Evolutionary conservation across 78 protist genomes (phyloP).

Genomic region (Cavenderia fasciculata): DNA sequence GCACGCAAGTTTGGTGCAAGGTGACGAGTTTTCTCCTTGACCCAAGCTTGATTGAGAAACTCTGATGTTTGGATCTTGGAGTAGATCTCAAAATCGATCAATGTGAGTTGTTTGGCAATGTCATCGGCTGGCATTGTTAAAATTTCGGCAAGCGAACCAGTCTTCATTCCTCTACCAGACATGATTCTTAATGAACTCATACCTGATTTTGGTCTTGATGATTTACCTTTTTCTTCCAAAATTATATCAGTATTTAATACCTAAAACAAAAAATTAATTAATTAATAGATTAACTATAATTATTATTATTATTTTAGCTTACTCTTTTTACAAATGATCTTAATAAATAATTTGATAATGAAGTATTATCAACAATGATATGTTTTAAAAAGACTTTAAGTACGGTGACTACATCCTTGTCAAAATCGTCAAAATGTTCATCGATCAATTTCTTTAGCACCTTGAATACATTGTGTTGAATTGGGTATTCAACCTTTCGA

Average conservation of each 20-base stretch:
- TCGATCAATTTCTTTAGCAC: conserved; percentile 64
- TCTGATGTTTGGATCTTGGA: conserved; percentile 75
- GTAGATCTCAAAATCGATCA: conserved; percentile 84
- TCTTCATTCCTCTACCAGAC: conserved; percentile 34
- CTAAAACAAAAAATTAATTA: not conserved
- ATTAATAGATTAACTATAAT: not conserved
- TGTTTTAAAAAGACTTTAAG: conserved; percentile 34
- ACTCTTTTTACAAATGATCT: conserved; percentile 58
- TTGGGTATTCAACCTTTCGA: conserved; percentile 46
- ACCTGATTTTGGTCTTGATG: conserved; percentile 13
- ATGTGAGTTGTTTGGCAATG: conserved; percentile 84
- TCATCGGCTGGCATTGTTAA: conserved; percentile 62
- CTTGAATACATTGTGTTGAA: conserved; percentile 58
- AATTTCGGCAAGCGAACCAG: conserved; percentile 18
- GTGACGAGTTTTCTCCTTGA: conserved; percentile 54
- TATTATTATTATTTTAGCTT: not conserved
- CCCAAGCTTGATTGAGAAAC: conserved; percentile 76
- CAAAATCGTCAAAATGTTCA: conserved; percentile 60
- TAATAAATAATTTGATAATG: conserved; percentile 30
- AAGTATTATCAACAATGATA: conserved; percentile 33
- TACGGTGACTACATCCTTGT: not conserved
- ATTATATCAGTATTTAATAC: not conserved
- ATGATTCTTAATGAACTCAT: conserved; percentile 39
- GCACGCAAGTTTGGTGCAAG: conserved; percentile 72
- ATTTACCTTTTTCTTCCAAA: not conserved